phyloP scores from a whole-genome alignment of 2,329 filamentous ascomycete genomes.

The Dactylellina parvicollis region DNA sequence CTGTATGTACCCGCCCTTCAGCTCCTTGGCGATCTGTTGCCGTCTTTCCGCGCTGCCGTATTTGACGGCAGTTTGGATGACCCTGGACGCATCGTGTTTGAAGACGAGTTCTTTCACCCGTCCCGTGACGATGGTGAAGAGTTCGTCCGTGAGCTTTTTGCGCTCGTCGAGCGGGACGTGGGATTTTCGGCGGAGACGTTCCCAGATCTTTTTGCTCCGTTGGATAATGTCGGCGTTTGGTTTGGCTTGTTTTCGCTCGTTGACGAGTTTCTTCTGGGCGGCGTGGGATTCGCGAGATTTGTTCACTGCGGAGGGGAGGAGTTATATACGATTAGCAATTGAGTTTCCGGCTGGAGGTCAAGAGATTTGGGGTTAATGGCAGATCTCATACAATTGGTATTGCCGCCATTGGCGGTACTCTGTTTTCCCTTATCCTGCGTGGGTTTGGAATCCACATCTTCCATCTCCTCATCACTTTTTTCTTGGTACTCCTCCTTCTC shows the following conservation, averaged over 20 bases:
- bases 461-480: conserved; percentile 61
- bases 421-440: conserved; percentile 62
- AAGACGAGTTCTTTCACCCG: conserved; percentile 94
- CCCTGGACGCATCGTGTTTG: conserved; percentile 97
- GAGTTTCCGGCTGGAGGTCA: background rate
- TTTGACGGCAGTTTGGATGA: conserved; percentile 96
- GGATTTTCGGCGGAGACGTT: conserved; percentile 88
- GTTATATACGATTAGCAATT: conserved; percentile 28
- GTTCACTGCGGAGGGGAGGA: conserved; percentile 63
- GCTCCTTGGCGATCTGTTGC: conserved; percentile 84
- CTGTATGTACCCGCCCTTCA: conserved; percentile 83
- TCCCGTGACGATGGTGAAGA: conserved; percentile 90
- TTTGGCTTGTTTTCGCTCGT: conserved; percentile 90
- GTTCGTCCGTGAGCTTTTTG: conserved; percentile 83
- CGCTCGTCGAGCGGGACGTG: conserved; percentile 91
- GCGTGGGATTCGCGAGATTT: conserved; percentile 86
- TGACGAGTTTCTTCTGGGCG: conserved; percentile 88
- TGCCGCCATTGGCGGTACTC: conserved; percentile 60
- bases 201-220: conserved; percentile 96
- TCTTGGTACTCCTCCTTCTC: conserved; percentile 62
- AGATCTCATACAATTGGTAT: conserved; percentile 41
- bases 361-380: conserved; percentile 32
- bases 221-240: conserved; percentile 89
- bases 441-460: conserved; percentile 60
- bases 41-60: conserved; percentile 87